Base-by-base conservation (phyloP, 2,329 filamentous ascomycete species). In the Talaromyces pinophilus region DNA sequence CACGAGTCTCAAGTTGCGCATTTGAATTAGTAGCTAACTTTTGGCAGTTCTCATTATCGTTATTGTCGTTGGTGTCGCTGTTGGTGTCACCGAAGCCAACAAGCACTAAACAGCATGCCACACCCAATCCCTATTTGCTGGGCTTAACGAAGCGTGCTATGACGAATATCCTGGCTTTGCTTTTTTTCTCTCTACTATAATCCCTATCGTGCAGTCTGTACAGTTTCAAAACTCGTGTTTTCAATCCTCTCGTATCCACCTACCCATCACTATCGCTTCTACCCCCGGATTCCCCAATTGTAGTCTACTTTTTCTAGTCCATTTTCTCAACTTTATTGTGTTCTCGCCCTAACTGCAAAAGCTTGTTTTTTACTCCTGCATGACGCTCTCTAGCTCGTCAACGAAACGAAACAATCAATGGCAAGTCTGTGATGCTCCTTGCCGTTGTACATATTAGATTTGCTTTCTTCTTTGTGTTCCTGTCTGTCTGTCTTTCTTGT, bases 31-130 rank as follows among this genome's bases (percentile, higher is more conserved):
- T 15, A 69, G 69, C 71, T 70, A 62, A 38, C 52, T 59, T 35
- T n/a, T 57, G 17, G 2, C 64, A 86, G 84, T 85, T 64, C 75
- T 85, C 68, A 86, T 87, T 71, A 81, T 87, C 70, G 76, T 81
- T 63, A 83, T 86, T 71, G 79, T 86, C 63, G 78, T 85, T 50
- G 82, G 81, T 72, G 78, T 86, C 69, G 82, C 78, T 62, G 81
- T 84, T 62, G 78, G 80, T 71, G 79, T 85, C 70, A 80, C 78
- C 67, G 72, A 79, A 63, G 69, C 67, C 68, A 72, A 73, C 66
- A 65, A 64, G 19, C 13, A 38, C 46, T 50, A 60, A 63, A 40
- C 52, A 40, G 35, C 46, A 35, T 13, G 19, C 44, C 8, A 48
- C 38, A 35, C 30, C 15, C 25, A 59, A 64, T 72, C 11, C 3